phyloP scores from a whole-genome alignment of 2,329 filamentous ascomycete genomes.

The Pseudogymnoascus sp. region DNA sequence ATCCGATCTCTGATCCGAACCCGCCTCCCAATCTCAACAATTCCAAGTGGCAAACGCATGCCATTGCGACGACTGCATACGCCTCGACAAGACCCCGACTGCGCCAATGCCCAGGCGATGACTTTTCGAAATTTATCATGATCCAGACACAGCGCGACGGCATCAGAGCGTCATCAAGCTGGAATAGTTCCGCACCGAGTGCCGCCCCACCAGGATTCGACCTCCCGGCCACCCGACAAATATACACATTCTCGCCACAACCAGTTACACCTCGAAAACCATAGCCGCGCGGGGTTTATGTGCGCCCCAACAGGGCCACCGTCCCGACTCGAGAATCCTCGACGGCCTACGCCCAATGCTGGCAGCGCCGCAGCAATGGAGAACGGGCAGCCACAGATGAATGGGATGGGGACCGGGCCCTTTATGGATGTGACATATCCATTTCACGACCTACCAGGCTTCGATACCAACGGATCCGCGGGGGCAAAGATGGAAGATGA shows the following conservation, averaged over 20 bases:
- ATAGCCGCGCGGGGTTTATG: background rate
- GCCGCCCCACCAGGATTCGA: background rate
- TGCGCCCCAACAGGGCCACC: background rate
- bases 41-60: background rate
- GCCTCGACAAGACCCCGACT: background rate
- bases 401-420: background rate
- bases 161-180: conserved; percentile 1
- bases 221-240: background rate
- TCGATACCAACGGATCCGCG: background rate
- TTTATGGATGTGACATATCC: background rate
- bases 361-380: background rate
- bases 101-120: background rate
- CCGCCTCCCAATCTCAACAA: background rate
- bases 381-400: background rate
- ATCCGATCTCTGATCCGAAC: background rate
- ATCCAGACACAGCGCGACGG: conserved; percentile 3
- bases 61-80: background rate
- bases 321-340: background rate
- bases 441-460: background rate
- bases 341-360: background rate
- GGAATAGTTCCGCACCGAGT: conserved; percentile 4
- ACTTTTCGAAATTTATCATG: background rate
- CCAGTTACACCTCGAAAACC: background rate
- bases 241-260: background rate
- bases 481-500: background rate